Base-by-base conservation (phyloP, 2,329 filamentous ascomycete genomes). In the Aspergillus sp. region DNA sequence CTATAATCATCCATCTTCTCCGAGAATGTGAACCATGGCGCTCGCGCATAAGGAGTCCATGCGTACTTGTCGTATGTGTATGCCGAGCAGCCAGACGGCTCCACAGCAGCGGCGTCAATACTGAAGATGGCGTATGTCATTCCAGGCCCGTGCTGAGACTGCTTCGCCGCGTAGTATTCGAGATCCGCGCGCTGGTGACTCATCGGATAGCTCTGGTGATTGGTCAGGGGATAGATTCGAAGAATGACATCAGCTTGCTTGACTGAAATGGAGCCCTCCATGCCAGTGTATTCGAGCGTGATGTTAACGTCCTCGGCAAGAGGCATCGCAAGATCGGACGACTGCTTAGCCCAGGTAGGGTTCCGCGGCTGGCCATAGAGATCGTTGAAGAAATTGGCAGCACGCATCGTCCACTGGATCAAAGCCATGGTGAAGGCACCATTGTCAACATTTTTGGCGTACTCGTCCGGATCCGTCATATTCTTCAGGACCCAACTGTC, bases 231-330 rank as follows among this genome's bases (percentile, higher is more conserved):
- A 45, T 75, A 77, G 20, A 73, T 73, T 24, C 75, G 64, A 19
- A 80, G 57, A 16, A 78, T 70, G 10, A 80, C 69, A 51, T 79
- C 75, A 4, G 75, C 76, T 50, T 80, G 75, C 48, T 80, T 80
- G 27, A 80, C 73, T 4, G 59, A 57, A 28, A 75, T 70, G 7
- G 64, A 69, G 13, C 73, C 71, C 39, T 75, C 76, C 73, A 78
- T 78, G 1, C 61, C 64, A 0, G 61, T 57, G 39, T 72, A 78
- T 41, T 78, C 74, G 2, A 73, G 55, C 8, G 74, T 72, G 30
- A 79, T 26, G 25, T 13, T 12, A 11, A 6, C 7, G 12, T 26
- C 13, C 7, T n/a, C 11, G 13, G 10, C 12, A 7, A n/a, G 12
- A 6, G 11, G 11, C 7, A 26, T 14, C 10, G 7, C 11, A 13